Conservation (phyloP, 352 stramenopile genomes). For the Globisporangium abappressorium region DNA sequence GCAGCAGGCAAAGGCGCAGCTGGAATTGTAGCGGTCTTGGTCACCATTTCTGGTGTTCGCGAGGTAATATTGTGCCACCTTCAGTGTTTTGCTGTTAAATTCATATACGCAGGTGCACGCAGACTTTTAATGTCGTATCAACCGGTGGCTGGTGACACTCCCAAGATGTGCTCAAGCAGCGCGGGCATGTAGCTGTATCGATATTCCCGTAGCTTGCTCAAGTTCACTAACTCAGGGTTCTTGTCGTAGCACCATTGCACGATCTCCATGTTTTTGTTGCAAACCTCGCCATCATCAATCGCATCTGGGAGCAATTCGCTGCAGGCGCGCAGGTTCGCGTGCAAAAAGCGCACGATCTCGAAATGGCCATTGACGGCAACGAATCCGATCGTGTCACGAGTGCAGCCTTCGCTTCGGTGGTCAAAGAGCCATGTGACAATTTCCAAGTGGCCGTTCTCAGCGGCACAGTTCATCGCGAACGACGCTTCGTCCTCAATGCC, state of each 20-base stretch:
- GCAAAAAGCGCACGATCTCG: neutral
- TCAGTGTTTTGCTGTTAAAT: neutral
- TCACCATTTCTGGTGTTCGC: neutral
- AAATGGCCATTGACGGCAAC: neutral
- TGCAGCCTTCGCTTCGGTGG: neutral
- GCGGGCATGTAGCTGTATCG: neutral
- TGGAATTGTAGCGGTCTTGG: neutral
- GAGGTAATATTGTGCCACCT: neutral
- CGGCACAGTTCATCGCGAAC: neutral
- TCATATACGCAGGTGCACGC: neutral
- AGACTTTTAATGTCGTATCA: neutral
- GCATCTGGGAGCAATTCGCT: neutral
- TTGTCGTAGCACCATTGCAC: conserved; percentile 5
- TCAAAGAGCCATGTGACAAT: neutral
- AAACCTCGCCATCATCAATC: neutral
- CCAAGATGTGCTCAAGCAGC: neutral
- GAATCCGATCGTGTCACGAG: neutral
- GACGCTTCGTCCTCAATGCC: neutral
- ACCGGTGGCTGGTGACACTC: neutral
- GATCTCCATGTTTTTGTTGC: neutral
- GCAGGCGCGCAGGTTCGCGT: neutral
- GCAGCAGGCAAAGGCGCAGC: neutral
- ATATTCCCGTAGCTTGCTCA: neutral
- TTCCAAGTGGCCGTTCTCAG: neutral
- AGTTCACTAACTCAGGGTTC: neutral